phyloP scores from a whole-genome alignment of 805 yeast genomes.

The Nematodospora valgi region DNA sequence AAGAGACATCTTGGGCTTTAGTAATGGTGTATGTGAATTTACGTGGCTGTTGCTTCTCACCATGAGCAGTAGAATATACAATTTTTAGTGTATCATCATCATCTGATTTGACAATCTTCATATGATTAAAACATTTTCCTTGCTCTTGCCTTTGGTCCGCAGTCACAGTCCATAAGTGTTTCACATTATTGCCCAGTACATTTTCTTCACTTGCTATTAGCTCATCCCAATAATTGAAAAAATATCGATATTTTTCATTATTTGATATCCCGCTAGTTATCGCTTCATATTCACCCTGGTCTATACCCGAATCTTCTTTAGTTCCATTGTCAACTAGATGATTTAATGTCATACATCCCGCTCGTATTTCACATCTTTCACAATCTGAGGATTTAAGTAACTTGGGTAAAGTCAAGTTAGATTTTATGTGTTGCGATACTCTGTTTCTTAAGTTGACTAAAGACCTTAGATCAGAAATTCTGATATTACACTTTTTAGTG shows the following conservation, averaged over 20 bases:
- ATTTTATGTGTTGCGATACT: constrained; percentile 56
- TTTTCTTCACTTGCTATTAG: constrained; percentile 73
- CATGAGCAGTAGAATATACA: constrained; percentile 4
- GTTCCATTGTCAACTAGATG: constrained; percentile 58
- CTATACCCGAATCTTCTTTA: constrained; percentile 51
- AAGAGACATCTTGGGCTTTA: constrained; percentile 22
- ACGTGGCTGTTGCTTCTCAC: constrained; percentile 13
- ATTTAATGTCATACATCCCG: constrained; percentile 63
- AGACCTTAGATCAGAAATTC: constrained; percentile 56
- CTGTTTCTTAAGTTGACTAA: constrained; percentile 71
- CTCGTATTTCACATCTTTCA: constrained; percentile 55
- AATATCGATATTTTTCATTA: constrained; percentile 42
- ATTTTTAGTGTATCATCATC: constrained; percentile 11
- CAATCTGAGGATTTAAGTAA: constrained; percentile 51
- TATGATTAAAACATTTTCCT: constrained; percentile 41
- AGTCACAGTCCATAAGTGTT: constrained; percentile 68
- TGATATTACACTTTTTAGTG: constrained; percentile 52
- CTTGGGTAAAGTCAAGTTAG: constrained; percentile 53
- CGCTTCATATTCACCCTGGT: constrained; percentile 42
- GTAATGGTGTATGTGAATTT: constrained; percentile 48
- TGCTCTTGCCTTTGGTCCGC: constrained; percentile 55
- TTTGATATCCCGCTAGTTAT: constrained; percentile 49
- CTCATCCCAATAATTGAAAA: constrained; percentile 70
- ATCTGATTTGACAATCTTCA: constrained; percentile 46
- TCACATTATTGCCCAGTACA: constrained; percentile 45